A percentile compares a stretch with the other conserved stretches of the same genome.
Evolutionary conservation across 345 rosid genomes (phyloP).

Genomic region (Arabis alpina): DNA sequence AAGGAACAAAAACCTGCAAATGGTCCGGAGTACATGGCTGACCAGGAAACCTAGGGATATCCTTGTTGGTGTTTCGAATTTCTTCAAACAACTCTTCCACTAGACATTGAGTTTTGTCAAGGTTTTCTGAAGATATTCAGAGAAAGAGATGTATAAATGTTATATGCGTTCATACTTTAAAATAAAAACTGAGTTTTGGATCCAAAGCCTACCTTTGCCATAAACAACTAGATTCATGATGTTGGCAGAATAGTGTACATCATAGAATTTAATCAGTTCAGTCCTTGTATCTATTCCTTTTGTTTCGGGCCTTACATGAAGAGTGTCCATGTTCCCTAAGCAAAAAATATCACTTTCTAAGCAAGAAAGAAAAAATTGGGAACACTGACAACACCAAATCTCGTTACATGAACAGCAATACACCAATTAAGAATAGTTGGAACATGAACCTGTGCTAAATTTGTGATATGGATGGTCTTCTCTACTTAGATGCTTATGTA

Average conservation of each 20-base stretch:
- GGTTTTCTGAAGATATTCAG: no score
- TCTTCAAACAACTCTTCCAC: conserved; percentile 73
- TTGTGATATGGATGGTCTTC: conserved; percentile 85
- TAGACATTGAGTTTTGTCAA: conserved; percentile 63
- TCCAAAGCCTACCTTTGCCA: conserved; percentile 64
- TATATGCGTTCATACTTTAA: no score
- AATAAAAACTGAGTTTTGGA: not conserved
- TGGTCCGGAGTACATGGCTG: conserved; percentile 81
- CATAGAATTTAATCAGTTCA: conserved; percentile 77
- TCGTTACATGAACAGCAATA: not conserved
- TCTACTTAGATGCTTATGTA: conserved; percentile 70
- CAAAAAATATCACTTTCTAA: conserved; percentile 26
- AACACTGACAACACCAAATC: conserved; percentile 11
- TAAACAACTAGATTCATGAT: conserved; percentile 87
- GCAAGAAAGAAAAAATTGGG: not conserved
- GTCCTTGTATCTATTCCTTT: conserved; percentile 74
- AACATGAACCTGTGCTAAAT: conserved; percentile 71
- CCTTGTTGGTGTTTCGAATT: conserved; percentile 58
- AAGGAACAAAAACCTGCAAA: conserved; percentile 60
- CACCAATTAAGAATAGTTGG: not conserved
- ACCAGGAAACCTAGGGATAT: conserved; percentile 56
- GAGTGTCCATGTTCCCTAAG: conserved; percentile 81
- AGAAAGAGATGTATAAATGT: no score
- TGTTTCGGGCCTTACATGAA: conserved; percentile 71
- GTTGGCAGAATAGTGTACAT: conserved; percentile 89